Conservation (phyloP, 169 alveolate species). For the Babesia gibsoni region DNA sequence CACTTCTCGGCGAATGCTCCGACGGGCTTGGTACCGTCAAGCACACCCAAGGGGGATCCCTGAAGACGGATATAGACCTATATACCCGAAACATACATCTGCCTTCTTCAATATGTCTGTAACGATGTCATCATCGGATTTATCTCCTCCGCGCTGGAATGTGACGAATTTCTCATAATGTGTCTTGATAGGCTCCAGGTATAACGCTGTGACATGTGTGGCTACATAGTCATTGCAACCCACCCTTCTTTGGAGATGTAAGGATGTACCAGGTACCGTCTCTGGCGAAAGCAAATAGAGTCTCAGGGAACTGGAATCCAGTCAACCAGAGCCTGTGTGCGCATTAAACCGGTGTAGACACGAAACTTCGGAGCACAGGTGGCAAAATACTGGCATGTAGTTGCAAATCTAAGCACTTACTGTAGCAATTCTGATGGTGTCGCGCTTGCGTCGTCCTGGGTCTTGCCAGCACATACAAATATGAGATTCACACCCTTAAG, state of each 20-base stretch:
- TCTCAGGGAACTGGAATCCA: constrained; percentile 88
- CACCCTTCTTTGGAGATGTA: constrained; percentile 83
- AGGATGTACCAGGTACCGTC: constrained; percentile 75
- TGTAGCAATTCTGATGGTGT: constrained; percentile 62
- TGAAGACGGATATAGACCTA: background rate
- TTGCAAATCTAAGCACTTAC: constrained; percentile 9
- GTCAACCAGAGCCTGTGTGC: constrained; percentile 81
- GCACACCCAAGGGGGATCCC: constrained; percentile 48
- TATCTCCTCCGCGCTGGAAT: constrained; percentile 35
- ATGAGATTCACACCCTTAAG: constrained; percentile 27
- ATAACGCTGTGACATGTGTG: constrained; percentile 21
- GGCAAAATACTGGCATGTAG: background rate
- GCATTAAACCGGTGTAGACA: constrained; percentile 33
- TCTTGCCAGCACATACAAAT: constrained; percentile 64
- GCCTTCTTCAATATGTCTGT: constrained; percentile 13
- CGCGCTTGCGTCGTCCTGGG: constrained; percentile 57
- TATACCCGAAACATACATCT: constrained; percentile 10
- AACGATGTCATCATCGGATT: constrained; percentile 36
- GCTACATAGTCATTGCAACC: background rate
- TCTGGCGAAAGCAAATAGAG: constrained; percentile 77
- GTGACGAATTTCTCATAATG: constrained; percentile 52
- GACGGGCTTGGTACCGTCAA: constrained; percentile 42
- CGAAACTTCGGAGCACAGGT: background rate
- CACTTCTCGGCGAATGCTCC: constrained; percentile 62
- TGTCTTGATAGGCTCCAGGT: constrained; percentile 51